phyloP scores from a whole-genome alignment of 169 alveolate genomes.

The Cryptosporidium ubiquitum region DNA sequence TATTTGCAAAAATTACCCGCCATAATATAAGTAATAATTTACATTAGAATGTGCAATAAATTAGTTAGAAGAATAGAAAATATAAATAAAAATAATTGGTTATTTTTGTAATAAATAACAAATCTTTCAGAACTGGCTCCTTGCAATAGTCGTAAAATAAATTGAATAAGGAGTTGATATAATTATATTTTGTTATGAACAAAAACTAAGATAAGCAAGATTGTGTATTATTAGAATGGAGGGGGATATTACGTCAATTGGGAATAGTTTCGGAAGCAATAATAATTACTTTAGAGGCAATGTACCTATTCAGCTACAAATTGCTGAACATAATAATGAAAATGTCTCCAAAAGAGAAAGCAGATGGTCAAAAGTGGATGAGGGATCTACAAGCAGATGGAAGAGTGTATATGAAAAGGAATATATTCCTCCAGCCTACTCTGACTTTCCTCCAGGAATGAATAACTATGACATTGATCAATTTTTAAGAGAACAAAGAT shows the following conservation, averaged over 20 bases:
- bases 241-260: neutral
- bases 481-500: slow-evolving; percentile 90
- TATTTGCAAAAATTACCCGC: slow-evolving; percentile 1
- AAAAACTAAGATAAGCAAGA: no score
- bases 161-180: neutral
- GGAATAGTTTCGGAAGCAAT: neutral
- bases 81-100: neutral
- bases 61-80: neutral
- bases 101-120: neutral
- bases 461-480: slow-evolving; percentile 88
- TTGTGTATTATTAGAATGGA: neutral
- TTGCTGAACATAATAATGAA: neutral
- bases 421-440: slow-evolving; percentile 89
- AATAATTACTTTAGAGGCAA: neutral
- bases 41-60: neutral
- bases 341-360: neutral
- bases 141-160: neutral
- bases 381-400: slow-evolving; percentile 39
- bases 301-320: neutral
- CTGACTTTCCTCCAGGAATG: slow-evolving; percentile 90
- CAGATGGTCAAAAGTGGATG: slow-evolving; percentile 44
- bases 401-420: slow-evolving; percentile 82
- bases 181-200: neutral
- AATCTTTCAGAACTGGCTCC: neutral
- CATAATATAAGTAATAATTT: neutral